These are phyloP conservation scores for Penicillium corylophilum DNA, from an alignment of 2,329 filamentous ascomycete genomes.

Conservation along the genomic window DNA sequence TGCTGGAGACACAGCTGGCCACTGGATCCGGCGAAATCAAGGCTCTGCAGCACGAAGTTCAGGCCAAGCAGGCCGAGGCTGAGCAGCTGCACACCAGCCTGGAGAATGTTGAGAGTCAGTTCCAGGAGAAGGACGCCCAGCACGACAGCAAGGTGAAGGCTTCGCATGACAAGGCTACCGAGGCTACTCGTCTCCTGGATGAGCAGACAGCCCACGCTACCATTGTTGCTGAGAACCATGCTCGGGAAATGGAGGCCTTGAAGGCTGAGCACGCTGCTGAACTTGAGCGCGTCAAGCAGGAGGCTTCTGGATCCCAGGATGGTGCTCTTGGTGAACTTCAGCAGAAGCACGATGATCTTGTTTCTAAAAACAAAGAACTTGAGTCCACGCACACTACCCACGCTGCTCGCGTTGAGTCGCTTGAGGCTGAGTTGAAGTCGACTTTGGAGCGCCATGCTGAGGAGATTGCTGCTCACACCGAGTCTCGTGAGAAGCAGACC, in stretches of 20 bases:
- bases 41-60: slow-evolving; percentile 34
- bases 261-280: slow-evolving; percentile 37
- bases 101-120: slow-evolving; percentile 36
- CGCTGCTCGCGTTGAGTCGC: slow-evolving; percentile 29
- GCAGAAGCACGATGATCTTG: slow-evolving; percentile 34
- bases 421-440: slow-evolving; percentile 26
- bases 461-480: slow-evolving; percentile 31
- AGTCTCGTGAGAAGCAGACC: slow-evolving; percentile 28
- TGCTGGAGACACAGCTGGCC: slow-evolving; percentile 33
- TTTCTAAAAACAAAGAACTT: slow-evolving; percentile 28
- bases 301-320: slow-evolving; percentile 32
- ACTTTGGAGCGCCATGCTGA: slow-evolving; percentile 27
- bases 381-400: slow-evolving; percentile 34
- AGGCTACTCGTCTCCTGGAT: slow-evolving; percentile 35
- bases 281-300: slow-evolving; percentile 32
- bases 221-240: slow-evolving; percentile 33
- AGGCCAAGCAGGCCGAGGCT: slow-evolving; percentile 37
- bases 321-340: slow-evolving; percentile 33
- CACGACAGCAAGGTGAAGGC: slow-evolving; percentile 35
- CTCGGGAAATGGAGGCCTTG: slow-evolving; percentile 32
- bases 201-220: slow-evolving; percentile 33
- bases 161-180: slow-evolving; percentile 35
- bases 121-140: slow-evolving; percentile 38
- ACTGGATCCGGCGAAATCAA: slow-evolving; percentile 35
- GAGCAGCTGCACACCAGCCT: slow-evolving; percentile 40